These are phyloP conservation scores for Rhodotorula sp. DNA, from an alignment of 1,284 basidiomycete genomes.

Conservation along the genomic window DNA sequence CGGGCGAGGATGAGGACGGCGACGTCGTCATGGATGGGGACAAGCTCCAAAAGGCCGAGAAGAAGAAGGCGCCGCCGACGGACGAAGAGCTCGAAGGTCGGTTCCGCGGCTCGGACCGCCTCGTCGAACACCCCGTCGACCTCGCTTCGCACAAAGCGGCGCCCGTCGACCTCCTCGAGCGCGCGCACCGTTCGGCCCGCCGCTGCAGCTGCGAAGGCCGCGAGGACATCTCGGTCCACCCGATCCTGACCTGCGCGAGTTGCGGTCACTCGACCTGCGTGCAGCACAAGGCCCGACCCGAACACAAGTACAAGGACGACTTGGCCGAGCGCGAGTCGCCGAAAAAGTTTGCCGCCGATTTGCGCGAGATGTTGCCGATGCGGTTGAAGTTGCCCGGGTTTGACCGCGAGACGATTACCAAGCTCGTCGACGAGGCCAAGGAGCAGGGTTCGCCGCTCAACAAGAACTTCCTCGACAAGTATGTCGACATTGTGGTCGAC, in stretches of 20 bases:
- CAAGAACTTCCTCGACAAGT: constrained; percentile 7
- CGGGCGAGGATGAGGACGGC: constrained; percentile 57
- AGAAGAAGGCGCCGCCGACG: constrained; percentile 52
- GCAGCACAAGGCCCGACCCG: constrained; percentile 83
- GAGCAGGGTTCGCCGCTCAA: constrained; percentile 17
- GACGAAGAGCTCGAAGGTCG: constrained; percentile 59
- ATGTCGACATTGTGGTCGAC: constrained; percentile 46
- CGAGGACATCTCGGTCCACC: constrained; percentile 68
- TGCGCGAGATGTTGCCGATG: constrained; percentile 86
- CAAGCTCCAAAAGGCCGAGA: background rate
- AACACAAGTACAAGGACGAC: constrained; percentile 68
- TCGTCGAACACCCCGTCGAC: constrained; percentile 65
- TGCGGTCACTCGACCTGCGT: constrained; percentile 79
- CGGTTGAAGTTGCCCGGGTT: constrained; percentile 65
- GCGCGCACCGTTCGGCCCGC: constrained; percentile 70
- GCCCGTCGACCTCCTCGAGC: constrained; percentile 61
- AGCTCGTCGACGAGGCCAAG: constrained; percentile 9
- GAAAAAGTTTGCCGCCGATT: constrained; percentile 66
- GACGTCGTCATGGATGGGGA: constrained; percentile 44
- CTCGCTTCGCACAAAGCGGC: constrained; percentile 59
- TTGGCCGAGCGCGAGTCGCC: constrained; percentile 58
- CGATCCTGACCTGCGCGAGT: constrained; percentile 68
- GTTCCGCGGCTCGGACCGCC: constrained; percentile 68
- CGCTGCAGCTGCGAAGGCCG: constrained; percentile 88
- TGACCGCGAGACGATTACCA: constrained; percentile 35